Evolutionary conservation across 179 eudicot genomes (phyloP), one percentile per base, ranked within the genome.

Genomic region (Monotropa hypopitys): DNA sequence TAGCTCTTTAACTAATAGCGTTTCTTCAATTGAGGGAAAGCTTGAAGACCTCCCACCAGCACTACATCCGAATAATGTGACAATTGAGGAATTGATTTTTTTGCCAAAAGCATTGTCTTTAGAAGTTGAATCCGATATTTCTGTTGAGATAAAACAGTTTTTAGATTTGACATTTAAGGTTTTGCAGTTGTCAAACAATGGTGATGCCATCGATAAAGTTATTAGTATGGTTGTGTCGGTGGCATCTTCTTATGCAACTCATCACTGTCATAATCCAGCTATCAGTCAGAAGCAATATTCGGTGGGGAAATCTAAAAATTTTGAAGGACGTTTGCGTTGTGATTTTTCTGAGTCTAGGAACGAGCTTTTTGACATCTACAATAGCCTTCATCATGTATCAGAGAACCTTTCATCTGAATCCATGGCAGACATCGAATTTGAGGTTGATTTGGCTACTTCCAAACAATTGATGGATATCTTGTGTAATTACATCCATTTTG

Each of bases 41-140:
- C 88, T 89, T 72, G 99, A 96, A 82, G 99, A 96, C 79, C 88
- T 94, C 26, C 99, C 97, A 56, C 90, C 91, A 77, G 87, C 92
- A 75, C 87, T 96, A 54, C 88, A 79, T 77, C 84, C 89, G 28
- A 81, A 78, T 82, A 84, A 78, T 46, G 80, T 70, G 67, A 78
- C 83, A 76, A 73, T 89, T 73, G 92, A 88, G 84, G 93, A 94
- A 65, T 80, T 87, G 15, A 69, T 90, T 71, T 88, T 85, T 73
- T 80, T 89, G 54, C 74, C 93, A 62, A 89, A 88, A 81, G 84
- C 89, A 59, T 83, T 96, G 77, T 83, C 90, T 68, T 79, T 87
- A 45, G 79, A 83, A 73, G 84, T 81, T 45, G 74, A 81, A 20
- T 70, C 81, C 23, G 92, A 91, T 86, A 83, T 96, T 70, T 83